phyloP scores from a whole-genome alignment of 805 yeast species.

The Ogataea methanolica region DNA sequence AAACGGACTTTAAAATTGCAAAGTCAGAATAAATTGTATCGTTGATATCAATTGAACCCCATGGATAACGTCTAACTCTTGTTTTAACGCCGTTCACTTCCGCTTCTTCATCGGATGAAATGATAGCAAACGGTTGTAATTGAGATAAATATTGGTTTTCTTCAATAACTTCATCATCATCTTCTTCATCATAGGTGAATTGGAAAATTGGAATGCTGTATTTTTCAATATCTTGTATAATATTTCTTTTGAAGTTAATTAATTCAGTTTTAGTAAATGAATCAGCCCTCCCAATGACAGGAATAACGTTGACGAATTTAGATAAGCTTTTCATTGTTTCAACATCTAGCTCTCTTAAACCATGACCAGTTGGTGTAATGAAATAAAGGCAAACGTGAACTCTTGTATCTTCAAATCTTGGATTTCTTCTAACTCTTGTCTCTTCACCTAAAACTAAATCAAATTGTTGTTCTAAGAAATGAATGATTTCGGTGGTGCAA shows the following conservation, averaged over 20 bases:
- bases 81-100: constrained; percentile 46
- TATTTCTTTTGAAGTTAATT: constrained; percentile 51
- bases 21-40: constrained; percentile 51
- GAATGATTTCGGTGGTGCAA: constrained; percentile 62
- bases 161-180: constrained; percentile 62
- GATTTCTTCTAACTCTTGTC: constrained; percentile 81
- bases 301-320: constrained; percentile 69
- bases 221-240: constrained; percentile 58
- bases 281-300: constrained; percentile 68
- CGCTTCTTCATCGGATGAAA: constrained; percentile 57
- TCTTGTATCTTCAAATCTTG: constrained; percentile 71
- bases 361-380: constrained; percentile 73
- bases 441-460: constrained; percentile 81
- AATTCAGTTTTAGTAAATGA: constrained; percentile 62
- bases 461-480: constrained; percentile 70
- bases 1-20: constrained; percentile 47
- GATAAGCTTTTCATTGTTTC: constrained; percentile 66
- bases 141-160: constrained; percentile 59
- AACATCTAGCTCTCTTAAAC: constrained; percentile 69
- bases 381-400: constrained; percentile 72
- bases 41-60: constrained; percentile 63
- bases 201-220: constrained; percentile 72
- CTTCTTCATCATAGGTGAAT: constrained; percentile 67
- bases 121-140: constrained; percentile 73
- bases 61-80: constrained; percentile 66